Evolutionary conservation across 2,329 filamentous ascomycete species (phyloP).

Genomic region (Pyrenophora seminiperda): DNA sequence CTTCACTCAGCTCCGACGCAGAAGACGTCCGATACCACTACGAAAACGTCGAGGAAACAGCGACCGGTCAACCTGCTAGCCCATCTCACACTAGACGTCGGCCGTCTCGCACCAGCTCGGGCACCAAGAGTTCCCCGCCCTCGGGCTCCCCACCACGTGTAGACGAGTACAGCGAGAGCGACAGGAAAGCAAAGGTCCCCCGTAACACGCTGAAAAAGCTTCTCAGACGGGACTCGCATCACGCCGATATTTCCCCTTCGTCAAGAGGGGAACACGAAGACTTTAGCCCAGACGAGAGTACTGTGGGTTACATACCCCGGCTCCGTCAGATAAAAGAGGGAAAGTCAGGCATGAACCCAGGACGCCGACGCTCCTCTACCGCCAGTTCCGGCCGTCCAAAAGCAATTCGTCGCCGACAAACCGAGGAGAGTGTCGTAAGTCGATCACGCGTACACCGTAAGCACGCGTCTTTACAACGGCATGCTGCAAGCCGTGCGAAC

Average conservation of each 20-base stretch:
- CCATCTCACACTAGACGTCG: conserved; percentile 31
- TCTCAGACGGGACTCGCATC: conserved; percentile 25
- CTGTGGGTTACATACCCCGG: conserved; percentile 45
- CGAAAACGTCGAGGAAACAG: conserved; percentile 19
- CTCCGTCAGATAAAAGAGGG: conserved; percentile 50
- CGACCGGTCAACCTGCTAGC: conserved; percentile 12
- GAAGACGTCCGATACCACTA: conserved; percentile 22
- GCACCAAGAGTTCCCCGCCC: conserved; percentile 26
- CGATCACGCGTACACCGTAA: conserved; percentile 41
- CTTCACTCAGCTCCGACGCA: conserved; percentile 23
- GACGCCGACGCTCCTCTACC: conserved; percentile 30
- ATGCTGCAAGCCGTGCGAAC: conserved; percentile 34
- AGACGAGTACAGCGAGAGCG: conserved; percentile 31
- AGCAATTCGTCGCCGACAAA: conserved; percentile 26
- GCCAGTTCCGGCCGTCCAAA: conserved; percentile 23
- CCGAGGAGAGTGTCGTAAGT: conserved; percentile 28
- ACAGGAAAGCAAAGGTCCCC: conserved; percentile 27
- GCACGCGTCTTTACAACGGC: conserved; percentile 41
- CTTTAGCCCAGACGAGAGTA: conserved; percentile 26
- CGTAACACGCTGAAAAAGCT: conserved; percentile 30
- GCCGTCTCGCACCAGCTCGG: conserved; percentile 29
- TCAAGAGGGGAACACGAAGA: conserved; percentile 23
- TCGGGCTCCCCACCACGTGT: conserved; percentile 25
- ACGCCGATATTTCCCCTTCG: conserved; percentile 15
- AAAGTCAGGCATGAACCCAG: conserved; percentile 33